Evolutionary conservation across 2,329 filamentous ascomycete genomes (phyloP).

Genomic region (Lecanicillium sp.): DNA sequence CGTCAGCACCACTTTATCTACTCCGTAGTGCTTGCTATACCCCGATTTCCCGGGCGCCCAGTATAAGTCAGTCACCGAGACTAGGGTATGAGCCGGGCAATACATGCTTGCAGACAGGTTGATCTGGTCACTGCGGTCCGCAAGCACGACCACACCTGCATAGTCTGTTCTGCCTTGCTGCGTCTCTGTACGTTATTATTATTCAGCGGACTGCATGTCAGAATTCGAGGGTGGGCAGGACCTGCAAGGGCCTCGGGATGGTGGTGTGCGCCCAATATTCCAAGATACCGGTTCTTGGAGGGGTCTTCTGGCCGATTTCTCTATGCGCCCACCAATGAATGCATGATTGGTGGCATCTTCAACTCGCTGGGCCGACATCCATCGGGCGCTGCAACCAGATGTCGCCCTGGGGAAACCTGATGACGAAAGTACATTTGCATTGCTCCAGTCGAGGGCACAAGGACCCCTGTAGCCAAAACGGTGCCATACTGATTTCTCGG

Average conservation of each 20-base stretch:
- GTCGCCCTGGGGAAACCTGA: slow-evolving; percentile 1
- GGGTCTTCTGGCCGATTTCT: slow-evolving; percentile 4
- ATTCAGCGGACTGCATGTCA: too few relatives aligned
- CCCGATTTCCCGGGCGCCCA: neutral
- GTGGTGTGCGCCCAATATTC: neutral
- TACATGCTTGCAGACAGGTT: neutral
- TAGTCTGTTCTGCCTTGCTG: neutral
- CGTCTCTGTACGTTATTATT: neutral
- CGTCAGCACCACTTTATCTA: too few relatives aligned
- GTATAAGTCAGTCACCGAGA: neutral
- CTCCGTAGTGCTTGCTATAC: too few relatives aligned
- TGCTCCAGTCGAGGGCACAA: neutral
- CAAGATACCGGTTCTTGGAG: slow-evolving; percentile 9
- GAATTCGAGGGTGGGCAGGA: too few relatives aligned
- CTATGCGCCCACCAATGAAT: neutral
- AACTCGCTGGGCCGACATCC: slow-evolving; percentile 3
- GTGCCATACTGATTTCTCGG: neutral
- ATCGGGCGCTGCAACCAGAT: too few relatives aligned
- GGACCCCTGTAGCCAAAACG: slow-evolving; percentile 1
- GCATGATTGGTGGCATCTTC: neutral
- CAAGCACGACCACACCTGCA: neutral
- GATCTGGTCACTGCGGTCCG: neutral
- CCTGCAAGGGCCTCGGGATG: neutral
- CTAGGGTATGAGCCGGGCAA: neutral
- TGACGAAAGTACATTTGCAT: slow-evolving; percentile 4